Evolutionary conservation across 1,139 yeast genomes (phyloP), one percentile per base, ranked within the genome.

Genomic region (Suhomyces kunorum): DNA sequence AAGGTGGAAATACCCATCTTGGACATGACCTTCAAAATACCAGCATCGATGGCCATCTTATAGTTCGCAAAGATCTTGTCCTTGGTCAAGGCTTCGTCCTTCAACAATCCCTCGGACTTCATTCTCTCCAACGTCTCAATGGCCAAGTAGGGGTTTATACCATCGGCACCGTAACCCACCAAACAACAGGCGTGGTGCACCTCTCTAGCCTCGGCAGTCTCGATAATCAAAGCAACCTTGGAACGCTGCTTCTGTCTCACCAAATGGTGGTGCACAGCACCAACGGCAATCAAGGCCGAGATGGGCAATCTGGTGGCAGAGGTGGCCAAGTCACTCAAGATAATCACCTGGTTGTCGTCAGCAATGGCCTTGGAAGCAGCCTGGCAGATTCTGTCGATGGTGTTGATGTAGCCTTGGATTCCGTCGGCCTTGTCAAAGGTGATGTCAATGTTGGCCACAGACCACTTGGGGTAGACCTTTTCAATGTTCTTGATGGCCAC

Each of bases 1-100:
- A 92, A 75, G 25, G 98, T 92, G 28, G 98, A 90, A 55, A 92
- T 92, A 75, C 98, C 98, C 98, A 92, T 92, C 75, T 92, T 92
- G 33, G 97, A 87, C 98, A 92, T 92, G 46, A 92, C 97, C 71
- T 92, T 92, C 59, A 88, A 73, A 51, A 92, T 84, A 66, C 98
- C 98, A 43, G 89, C 83, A 60, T 90, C 95, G 47, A 87, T 74
- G 14, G 97, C 83, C 50, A 78, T 72, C 63, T 83, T 85, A 71
- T 87, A 92, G 71, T 92, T 90, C 40, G 71, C 72, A 48, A 90
- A 65, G 47, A 89, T 75, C 50, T 76, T 62, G 26, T 76, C 78
- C 47, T 81, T 81, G 27, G 81, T 61, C 43, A 86, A 63, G 13
- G 67, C 63, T 33, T 68, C 78, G 48, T 80, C 76, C 54, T 81